These are phyloP conservation scores for Phaffomyces opuntiae DNA, from an alignment of 805 yeast species.

Conservation along the genomic window DNA sequence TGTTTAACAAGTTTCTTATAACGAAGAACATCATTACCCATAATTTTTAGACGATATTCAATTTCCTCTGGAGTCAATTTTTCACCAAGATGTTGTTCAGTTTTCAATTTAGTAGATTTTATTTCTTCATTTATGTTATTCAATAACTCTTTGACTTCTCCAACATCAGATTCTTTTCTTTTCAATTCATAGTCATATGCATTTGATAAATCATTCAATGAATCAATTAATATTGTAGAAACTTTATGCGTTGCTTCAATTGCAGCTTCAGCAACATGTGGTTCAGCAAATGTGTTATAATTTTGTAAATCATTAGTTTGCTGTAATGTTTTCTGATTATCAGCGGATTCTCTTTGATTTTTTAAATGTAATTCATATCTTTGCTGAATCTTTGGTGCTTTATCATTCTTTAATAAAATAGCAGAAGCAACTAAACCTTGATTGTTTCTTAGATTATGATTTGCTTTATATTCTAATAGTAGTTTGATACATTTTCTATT, in stretches of 20 bases:
- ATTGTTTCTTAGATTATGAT: constrained; percentile 33
- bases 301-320: constrained; percentile 3
- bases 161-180: constrained; percentile 46
- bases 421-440: constrained; percentile 22
- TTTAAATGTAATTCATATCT: constrained; percentile 20
- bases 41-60: constrained; percentile 6
- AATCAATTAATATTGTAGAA: constrained; percentile 42
- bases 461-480: constrained; percentile 43
- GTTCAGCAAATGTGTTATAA: constrained; percentile 18
- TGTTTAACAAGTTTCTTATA: constrained; percentile 12
- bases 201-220: constrained; percentile 38
- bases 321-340: constrained; percentile 2
- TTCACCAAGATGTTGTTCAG: constrained; percentile 19
- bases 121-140: constrained; percentile 35
- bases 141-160: constrained; percentile 39
- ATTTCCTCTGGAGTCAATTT: constrained; percentile 7
- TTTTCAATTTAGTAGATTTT: constrained; percentile 23
- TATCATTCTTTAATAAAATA: constrained; percentile 19
- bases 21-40: constrained; percentile 13
- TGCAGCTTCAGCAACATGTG: constrained; percentile 47
- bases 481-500: constrained; percentile 45
- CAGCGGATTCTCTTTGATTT: constrained; percentile 9
- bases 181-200: constrained; percentile 51
- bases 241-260: constrained; percentile 45
- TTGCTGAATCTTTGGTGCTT: constrained; percentile 18